Percentiles rank a stretch among this genome's conserved stretches.
Evolutionary conservation across 495 filamentous ascomycete genomes (phyloP).

Genomic region (Annulohypoxylon maeteangense): DNA sequence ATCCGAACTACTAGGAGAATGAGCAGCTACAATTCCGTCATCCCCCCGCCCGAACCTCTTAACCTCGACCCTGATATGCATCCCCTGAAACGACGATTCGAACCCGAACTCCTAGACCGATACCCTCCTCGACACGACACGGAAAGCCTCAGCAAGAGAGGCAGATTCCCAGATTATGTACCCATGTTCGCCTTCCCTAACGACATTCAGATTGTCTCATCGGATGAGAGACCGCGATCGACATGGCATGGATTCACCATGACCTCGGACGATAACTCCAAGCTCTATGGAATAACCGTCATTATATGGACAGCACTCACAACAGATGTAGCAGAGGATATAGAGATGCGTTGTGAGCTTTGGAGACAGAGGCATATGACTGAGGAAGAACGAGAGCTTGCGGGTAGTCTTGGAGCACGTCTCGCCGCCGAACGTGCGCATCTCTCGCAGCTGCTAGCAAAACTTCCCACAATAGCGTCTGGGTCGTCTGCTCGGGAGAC

Average conservation of each 20-base stretch:
- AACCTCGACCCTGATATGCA: constrained; percentile 93
- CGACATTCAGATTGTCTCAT: constrained; percentile 95
- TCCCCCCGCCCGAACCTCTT: constrained; percentile 90
- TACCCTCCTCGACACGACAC: constrained; percentile 85
- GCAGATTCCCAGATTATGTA: constrained; percentile 94
- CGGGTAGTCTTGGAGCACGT: constrained; percentile 89
- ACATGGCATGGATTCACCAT: constrained; percentile 99
- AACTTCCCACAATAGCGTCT: constrained; percentile 80
- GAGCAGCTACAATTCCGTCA: constrained; percentile 98
- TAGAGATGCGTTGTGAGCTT: constrained; percentile 91
- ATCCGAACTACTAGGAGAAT: constrained; percentile 87
- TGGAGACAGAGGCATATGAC: constrained; percentile 97
- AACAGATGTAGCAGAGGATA: constrained; percentile 79
- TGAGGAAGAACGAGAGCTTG: constrained; percentile 92
- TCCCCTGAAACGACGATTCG: constrained; percentile 90
- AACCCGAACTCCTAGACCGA: constrained; percentile 91
- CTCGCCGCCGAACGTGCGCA: constrained; percentile 91
- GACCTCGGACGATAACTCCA: constrained; percentile 91
- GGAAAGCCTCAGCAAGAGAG: constrained; percentile 84
- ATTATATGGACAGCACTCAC: constrained; percentile 94
- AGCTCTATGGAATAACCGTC: constrained; percentile 89
- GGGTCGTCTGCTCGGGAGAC: constrained; percentile 82
- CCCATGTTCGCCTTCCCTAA: constrained; percentile 99
- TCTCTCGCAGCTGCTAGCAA: constrained; percentile 84
- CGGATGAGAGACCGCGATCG: constrained; percentile 89